Base-by-base conservation (phyloP, 1,284 basidiomycete genomes). In the Ustilago sp. region DNA sequence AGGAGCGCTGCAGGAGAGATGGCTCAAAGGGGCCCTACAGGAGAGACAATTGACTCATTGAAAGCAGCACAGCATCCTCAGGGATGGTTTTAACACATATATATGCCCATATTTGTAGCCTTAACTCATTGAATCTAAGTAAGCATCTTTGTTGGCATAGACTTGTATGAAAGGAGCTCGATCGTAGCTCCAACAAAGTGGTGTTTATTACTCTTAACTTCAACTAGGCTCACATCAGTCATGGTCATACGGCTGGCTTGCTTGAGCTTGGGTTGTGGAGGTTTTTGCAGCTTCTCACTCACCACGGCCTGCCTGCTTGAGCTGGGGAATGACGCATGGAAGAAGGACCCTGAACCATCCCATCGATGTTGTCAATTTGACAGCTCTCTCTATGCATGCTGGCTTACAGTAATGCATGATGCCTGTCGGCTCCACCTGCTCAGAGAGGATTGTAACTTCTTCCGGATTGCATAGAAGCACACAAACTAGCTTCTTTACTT, bases 261-360 rank as follows among this genome's bases (percentile, higher is more conserved):
- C 36, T 38, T 15, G 39, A 13, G 39, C 13, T 17, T 48, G 48
- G 34, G 19, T 9, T 45, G 57, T 73, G 61, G 70, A 73, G 70
- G 61, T 73, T 64, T 55, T 50, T 15, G 7, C 7, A 5, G 51
- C 45, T 48, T 17, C 19, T 32, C 50, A 28, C 41, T 45, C 41
- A 13, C 41, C 23, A 28, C 23, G 23, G 23, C 23, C 23, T 28
- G 23, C 23, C 41, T 50, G 4, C 52, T 34, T 31, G 54, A 47
- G 23, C 54, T 68, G 70, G 60, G 60, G 32, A 35, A 73, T 73
- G 70, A 73, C 70, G 70, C 70, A 65, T 54, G 36, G 32, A 19
- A 50, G 34, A 32, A 35, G 61, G 70, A 73, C 70, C 70, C 65
- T 73, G 64, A 73, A 64, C 58, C 61, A 62, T 53, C 57, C 13